Conservation (phyloP, 495 filamentous ascomycete species). For the Penicillium simplicissimum region DNA sequence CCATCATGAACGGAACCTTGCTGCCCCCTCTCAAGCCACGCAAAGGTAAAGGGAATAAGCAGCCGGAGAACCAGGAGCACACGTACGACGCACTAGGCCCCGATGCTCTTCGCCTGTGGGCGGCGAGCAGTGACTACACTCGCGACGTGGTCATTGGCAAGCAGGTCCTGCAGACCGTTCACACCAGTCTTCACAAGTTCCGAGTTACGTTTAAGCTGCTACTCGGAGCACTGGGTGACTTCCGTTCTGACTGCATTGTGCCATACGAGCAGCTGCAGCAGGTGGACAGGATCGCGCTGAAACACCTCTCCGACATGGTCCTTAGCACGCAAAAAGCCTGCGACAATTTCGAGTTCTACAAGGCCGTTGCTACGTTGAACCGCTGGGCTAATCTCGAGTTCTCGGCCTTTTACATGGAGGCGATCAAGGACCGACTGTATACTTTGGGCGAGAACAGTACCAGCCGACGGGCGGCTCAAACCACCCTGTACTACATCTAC, state of each 20-base stretch:
- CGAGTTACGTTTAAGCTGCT: slow-evolving; percentile 86
- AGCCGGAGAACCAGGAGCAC: slow-evolving; percentile 46
- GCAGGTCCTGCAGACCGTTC: slow-evolving; percentile 69
- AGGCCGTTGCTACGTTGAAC: slow-evolving; percentile 69
- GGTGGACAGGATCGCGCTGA: slow-evolving; percentile 73
- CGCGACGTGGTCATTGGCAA: slow-evolving; percentile 78
- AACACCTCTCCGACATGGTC: slow-evolving; percentile 67
- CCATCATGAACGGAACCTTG: slow-evolving; percentile 81
- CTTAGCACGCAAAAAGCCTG: slow-evolving; percentile 60
- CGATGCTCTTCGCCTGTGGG: slow-evolving; percentile 92
- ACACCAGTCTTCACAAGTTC: slow-evolving; percentile 78
- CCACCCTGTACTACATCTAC: slow-evolving; percentile 70
- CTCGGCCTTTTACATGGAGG: slow-evolving; percentile 91
- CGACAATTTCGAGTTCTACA: slow-evolving; percentile 78
- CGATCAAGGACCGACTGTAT: slow-evolving; percentile 87
- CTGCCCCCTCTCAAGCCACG: slow-evolving; percentile 58
- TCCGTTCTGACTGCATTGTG: slow-evolving; percentile 38
- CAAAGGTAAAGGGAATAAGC: slow-evolving; percentile 54
- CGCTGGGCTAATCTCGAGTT: slow-evolving; percentile 78
- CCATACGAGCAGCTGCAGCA: slow-evolving; percentile 48
- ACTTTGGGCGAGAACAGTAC: slow-evolving; percentile 62
- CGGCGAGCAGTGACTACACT: slow-evolving; percentile 86
- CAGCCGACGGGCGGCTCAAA: slow-evolving; percentile 57
- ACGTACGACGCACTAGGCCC: slow-evolving; percentile 65
- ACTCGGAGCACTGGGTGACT: slow-evolving; percentile 73